Base-by-base conservation (phyloP, 257 asterid genomes). In the Primulina huaijiensis region DNA sequence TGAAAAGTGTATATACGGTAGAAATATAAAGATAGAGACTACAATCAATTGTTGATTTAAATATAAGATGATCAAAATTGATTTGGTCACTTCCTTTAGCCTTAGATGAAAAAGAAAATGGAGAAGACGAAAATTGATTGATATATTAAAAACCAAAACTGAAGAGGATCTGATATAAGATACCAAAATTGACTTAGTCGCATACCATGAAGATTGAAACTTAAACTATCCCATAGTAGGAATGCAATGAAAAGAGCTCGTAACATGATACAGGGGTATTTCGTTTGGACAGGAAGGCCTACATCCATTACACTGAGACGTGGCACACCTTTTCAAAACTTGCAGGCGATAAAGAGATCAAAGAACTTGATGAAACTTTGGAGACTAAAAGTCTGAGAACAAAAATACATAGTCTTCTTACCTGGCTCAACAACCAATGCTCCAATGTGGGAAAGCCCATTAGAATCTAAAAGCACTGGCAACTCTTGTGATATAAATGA, bases 371-470 rank as follows among this genome's bases (percentile, higher is more conserved):
- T 57, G 35, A 31, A 65, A 67, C 69, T 38, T 25, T 8, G n/a
- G 73, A 55, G 56, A 30, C 43, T 43, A 27, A 60, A 33, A 65
- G 62, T 31, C 9, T 55, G 34, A 53, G 17, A 71, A 66, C 10
- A 31, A 69, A 38, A 16, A 67, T 40, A 31, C 56, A 72, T 52
- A 64, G 21, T 27, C 58, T 61, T 53, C 84, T 85, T 86, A 78
- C 96, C 96, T 82, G 99, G 99, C 82, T 94, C 99, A 78, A 88
- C 67, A 74, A 94, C 88, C 82, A 94, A 80, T 68, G 97, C 93
- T 78, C 95, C 97, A 72, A 90, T 78, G 35, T 43, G 79, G 63
- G 82, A 74, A 77, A 64, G 65, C 20, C 75, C 81, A n/a, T 74
- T 64, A 57, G 85, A 69, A 70, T 80, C 88, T 72, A 74, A 77